Evolutionary conservation across 352 stramenopile species (phyloP).

Genomic region (Blastocystis sp.): DNA sequence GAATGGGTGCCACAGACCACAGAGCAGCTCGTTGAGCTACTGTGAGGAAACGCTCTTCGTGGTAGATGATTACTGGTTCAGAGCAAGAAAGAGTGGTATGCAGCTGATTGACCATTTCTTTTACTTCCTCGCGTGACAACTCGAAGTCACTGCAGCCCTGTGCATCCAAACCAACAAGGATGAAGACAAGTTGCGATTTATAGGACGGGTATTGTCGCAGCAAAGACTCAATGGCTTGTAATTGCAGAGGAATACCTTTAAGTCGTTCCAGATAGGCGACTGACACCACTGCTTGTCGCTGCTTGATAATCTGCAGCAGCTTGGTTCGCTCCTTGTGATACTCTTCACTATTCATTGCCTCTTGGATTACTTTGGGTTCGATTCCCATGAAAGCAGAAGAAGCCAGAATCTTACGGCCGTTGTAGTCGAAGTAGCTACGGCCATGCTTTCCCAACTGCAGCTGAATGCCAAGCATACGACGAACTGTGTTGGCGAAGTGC

Average conservation of each 20-base stretch:
- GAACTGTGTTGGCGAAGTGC: constrained; percentile 81
- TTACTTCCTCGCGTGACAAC: constrained; percentile 85
- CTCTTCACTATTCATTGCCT: constrained; percentile 63
- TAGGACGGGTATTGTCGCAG: constrained; percentile 77
- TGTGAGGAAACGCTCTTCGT: constrained; percentile 61
- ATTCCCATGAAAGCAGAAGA: constrained; percentile 91
- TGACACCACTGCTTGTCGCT: constrained; percentile 72
- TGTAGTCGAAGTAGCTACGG: constrained; percentile 84
- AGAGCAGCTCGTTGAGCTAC: constrained; percentile 74
- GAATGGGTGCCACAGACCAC: constrained; percentile 72
- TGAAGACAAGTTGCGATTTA: constrained; percentile 73
- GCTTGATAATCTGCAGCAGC: constrained; percentile 5
- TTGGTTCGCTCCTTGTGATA: constrained; percentile 21
- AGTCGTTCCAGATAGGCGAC: constrained; percentile 87
- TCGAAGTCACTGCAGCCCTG: constrained; percentile 84
- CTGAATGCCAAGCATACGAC: constrained; percentile 83
- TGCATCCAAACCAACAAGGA: constrained; percentile 66
- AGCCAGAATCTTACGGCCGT: constrained; percentile 83
- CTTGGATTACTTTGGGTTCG: constrained; percentile 75
- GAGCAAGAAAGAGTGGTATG: constrained; percentile 68
- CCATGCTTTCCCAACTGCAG: constrained; percentile 82
- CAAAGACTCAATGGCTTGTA: constrained; percentile 88
- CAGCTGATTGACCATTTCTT: constrained; percentile 78
- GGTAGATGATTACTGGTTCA: constrained; percentile 62
- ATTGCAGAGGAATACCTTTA: constrained; percentile 90